Evolutionary conservation across 352 stramenopile species (phyloP).

Genomic region (Pythium apleroticum): DNA sequence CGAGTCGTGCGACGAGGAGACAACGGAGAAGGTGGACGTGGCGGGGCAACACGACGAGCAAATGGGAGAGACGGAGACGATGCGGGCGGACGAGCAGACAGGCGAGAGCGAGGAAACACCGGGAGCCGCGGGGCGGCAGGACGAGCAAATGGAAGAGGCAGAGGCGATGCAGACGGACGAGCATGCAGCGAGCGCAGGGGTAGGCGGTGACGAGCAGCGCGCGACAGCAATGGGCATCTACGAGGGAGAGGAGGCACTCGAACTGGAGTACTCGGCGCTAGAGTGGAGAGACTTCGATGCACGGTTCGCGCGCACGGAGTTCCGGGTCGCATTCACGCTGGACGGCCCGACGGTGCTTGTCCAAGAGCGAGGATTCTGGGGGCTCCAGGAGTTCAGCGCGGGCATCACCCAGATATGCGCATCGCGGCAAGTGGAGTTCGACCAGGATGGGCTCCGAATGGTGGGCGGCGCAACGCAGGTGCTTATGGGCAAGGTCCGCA

Average conservation of each 20-base stretch:
- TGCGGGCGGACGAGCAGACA: too few relatives aligned
- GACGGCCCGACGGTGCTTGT: background rate
- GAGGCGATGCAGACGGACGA: too few relatives aligned
- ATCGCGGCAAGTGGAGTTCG: background rate
- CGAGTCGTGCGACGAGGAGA: too few relatives aligned
- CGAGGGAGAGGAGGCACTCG: background rate
- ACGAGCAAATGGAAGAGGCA: too few relatives aligned
- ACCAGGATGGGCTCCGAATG: background rate
- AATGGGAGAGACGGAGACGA: too few relatives aligned
- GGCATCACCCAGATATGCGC: background rate
- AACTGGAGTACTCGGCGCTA: background rate
- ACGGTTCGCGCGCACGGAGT: background rate
- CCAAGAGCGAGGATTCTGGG: background rate
- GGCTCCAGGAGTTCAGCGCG: background rate
- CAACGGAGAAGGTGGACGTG: too few relatives aligned
- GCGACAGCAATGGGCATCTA: background rate
- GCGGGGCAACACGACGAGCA: too few relatives aligned
- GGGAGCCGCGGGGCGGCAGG: too few relatives aligned
- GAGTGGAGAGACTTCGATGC: background rate
- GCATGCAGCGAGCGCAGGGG: too few relatives aligned
- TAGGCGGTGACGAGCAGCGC: too few relatives aligned
- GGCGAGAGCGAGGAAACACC: too few relatives aligned
- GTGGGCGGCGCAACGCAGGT: background rate
- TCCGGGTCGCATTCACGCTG: background rate
- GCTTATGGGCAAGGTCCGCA: background rate